phyloP scores from a whole-genome alignment of 192 early-diverging fungal species.

The Haplosporangium gracile region DNA sequence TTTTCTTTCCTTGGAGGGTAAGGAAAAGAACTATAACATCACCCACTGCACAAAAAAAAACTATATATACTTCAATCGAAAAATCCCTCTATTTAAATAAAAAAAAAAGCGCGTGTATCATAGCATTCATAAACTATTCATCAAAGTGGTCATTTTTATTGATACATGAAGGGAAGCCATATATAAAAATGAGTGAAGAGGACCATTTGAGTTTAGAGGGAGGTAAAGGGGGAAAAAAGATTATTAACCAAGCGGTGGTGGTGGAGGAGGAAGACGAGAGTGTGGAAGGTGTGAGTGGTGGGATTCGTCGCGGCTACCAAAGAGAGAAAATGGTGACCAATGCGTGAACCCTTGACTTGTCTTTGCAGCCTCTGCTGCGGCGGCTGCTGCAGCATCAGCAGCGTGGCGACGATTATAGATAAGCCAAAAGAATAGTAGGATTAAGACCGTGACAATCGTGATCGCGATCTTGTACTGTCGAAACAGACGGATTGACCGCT shows the following conservation, averaged over 20 bases:
- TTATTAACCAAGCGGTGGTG: neutral
- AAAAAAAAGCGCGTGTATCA: neutral
- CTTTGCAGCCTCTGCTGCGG: neutral
- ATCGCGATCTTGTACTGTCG: slow-evolving; percentile 53
- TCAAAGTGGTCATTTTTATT: no score
- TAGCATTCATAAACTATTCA: neutral
- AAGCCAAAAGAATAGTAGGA: slow-evolving; percentile 15
- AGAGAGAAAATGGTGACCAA: neutral
- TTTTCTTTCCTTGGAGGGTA: neutral
- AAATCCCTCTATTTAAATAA: neutral
- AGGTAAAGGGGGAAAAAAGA: no score
- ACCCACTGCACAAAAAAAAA: slow-evolving; percentile 8
- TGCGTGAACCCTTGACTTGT: neutral
- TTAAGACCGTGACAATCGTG: neutral
- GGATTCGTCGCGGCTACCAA: neutral
- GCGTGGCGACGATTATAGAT: slow-evolving; percentile 7
- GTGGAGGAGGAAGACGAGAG: no score
- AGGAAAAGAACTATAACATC: slow-evolving; percentile 2
- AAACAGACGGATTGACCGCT: slow-evolving; percentile 33
- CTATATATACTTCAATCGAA: neutral
- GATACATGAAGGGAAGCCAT: no score
- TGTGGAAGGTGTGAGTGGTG: neutral
- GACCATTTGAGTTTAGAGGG: no score
- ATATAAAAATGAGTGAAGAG: no score
- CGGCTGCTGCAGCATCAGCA: neutral